Evolutionary conservation across 768 basidiomycete genomes (phyloP), one percentile per base, ranked within the genome.

Genomic region (Pleurotus giganteus): DNA sequence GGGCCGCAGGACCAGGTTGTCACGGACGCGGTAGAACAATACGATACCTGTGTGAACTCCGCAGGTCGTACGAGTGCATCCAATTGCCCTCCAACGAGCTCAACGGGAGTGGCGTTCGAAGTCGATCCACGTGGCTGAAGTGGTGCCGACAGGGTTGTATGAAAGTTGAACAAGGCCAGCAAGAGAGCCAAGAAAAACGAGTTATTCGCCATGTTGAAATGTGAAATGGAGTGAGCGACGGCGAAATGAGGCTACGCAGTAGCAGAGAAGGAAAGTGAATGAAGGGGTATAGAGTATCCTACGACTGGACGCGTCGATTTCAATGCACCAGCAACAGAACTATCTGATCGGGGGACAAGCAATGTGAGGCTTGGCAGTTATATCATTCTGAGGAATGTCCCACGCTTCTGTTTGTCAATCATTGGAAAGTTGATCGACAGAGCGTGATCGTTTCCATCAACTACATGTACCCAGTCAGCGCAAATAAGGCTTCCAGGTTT

Each of bases 21-120:
- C n/a, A 76, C 68, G 3, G 65, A 57, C 1, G 52, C 62, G 12
- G 63, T 64, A 17, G 65, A 61, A 60, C 74, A 77, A 58, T 76
- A 77, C 32, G 67, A 72, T 23, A 70, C 65, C 2, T 70, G 72
- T 8, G 59, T 55, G 59, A 76, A 76, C 26, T 64, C 60, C 6
- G 72, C 72, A 6, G 73, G 69, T 4, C 70, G 67, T 17, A 66
- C 32, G 56, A 51, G 34, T 32, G 49, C 11, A 23, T 29, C 29
- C 13, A 36, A 23, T 12, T 51, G 17, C 4, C 13, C 31, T n/a
- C 32, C 17, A n/a, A 17, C 19, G 7, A 51, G 49, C 11, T 34
- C 32, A 3, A 9, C 26, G 31, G 49, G 31, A 9, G 31, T 15
- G 19, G 31, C 49, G 4, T 34, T 24, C 23, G 49, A 51, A 5